Conservation (phyloP, 495 filamentous ascomycete genomes). For the Cercophora samala region DNA sequence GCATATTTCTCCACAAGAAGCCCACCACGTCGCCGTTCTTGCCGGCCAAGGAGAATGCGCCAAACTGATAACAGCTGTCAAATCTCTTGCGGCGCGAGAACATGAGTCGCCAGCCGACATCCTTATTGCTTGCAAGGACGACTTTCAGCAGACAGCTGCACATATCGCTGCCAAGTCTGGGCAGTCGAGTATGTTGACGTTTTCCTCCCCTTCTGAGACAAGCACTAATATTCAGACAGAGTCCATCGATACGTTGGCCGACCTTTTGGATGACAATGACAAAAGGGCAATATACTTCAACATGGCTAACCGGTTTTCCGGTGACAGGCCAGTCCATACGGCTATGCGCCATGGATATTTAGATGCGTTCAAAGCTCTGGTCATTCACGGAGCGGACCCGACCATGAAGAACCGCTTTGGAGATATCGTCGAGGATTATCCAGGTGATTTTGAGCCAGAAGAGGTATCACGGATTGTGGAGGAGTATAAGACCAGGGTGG, state of each 20-base stretch:
- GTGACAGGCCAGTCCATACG: slow-evolving; percentile 31
- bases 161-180: slow-evolving; percentile 33
- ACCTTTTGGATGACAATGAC: slow-evolving; percentile 20
- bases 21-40: slow-evolving; percentile 27
- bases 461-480: slow-evolving; percentile 28
- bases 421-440: slow-evolving; percentile 29
- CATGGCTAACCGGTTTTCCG: slow-evolving; percentile 32
- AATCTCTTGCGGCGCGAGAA: slow-evolving; percentile 26
- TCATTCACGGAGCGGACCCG: slow-evolving; percentile 31
- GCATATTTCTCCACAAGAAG: slow-evolving; percentile 25
- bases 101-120: slow-evolving; percentile 20
- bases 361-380: slow-evolving; percentile 23
- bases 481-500: slow-evolving; percentile 12
- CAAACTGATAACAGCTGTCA: slow-evolving; percentile 20
- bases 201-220: background rate
- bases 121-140: slow-evolving; percentile 30
- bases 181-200: slow-evolving; percentile 17
- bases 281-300: slow-evolving; percentile 27
- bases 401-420: slow-evolving; percentile 33
- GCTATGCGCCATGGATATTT: slow-evolving; percentile 32
- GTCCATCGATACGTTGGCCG: slow-evolving; percentile 29
- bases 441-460: slow-evolving; percentile 26
- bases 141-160: slow-evolving; percentile 33
- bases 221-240: slow-evolving; percentile 12
- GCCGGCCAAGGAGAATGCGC: slow-evolving; percentile 28